Evolutionary conservation across 2,329 filamentous ascomycete species (phyloP), one percentile per base, ranked within the genome.

Genomic region (Akanthomyces dipterigenus): DNA sequence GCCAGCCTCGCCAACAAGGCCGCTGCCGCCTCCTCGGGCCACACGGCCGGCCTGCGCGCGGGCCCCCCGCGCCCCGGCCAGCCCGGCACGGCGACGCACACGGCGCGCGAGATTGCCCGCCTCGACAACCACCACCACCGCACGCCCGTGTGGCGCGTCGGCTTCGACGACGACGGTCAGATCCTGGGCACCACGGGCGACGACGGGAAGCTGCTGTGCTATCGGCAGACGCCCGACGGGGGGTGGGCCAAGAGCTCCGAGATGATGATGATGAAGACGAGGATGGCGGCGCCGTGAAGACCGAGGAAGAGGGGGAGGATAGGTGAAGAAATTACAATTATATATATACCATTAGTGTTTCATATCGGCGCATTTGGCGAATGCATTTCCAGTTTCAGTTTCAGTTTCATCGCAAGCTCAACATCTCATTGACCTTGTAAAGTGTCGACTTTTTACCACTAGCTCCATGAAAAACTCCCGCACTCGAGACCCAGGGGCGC

Each of bases 161-260:
- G 83, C 1, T 93, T 92, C 67, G 84, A 87, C 67, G 81, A 82
- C 59, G 80, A 85, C 76, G 88, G 88, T 5, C 88, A 91, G 71
- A 81, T 93, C 14, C 76, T 93, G 8, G 86, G 89, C 1, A 89
- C 87, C 45, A 89, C 89, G 1, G 89, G 89, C 3, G 90, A 93
- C 65, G 89, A 93, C 71, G 90, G 88, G 12, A 83, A 80, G 70
- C 69, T 88, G 62, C 73, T 86, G 67, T 84, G 85, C 64, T 88
- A 85, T 69, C 79, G 85, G 16, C 83, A 87, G 72, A 79, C 77
- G 46, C 82, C 83, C 0, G 80, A 80, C 62, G 83, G 83, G 0
- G 68, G 75, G 9, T 87, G 84, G 84, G 80, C 79, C 0, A 83
- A 84, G 72, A 86, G 83, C 67, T 82, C 82, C 0, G 83, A 86